Evolutionary conservation across 1,139 yeast species (phyloP).

Genomic region (Geotrichum candidum): DNA sequence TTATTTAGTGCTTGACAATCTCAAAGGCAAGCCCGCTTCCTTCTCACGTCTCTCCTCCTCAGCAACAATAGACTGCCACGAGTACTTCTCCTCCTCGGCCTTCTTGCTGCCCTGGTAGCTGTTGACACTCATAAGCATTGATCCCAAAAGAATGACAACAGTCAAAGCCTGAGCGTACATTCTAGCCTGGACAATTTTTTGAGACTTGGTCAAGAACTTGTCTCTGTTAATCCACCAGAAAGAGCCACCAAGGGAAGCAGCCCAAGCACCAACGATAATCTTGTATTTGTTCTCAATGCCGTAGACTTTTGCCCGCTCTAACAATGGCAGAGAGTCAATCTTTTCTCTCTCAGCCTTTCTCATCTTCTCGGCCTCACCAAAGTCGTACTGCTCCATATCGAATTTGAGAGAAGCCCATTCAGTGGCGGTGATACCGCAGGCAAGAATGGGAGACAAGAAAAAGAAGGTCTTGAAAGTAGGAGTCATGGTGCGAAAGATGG

Average conservation of each 20-base stretch:
- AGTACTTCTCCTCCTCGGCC: conserved; percentile 29
- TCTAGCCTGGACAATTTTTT: conserved; percentile 88
- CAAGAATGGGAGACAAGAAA: conserved; percentile 29
- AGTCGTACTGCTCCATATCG: conserved; percentile 24
- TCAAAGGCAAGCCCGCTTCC: conserved; percentile 19
- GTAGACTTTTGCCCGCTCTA: conserved; percentile 14
- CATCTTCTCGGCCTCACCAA: conserved; percentile 16
- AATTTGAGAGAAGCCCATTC: conserved; percentile 34
- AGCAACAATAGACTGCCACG: conserved; percentile 29
- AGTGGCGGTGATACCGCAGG: conserved; percentile 31
- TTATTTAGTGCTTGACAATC: not conserved
- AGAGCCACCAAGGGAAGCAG: conserved; percentile 76
- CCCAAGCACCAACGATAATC: conserved; percentile 77
- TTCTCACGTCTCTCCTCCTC: conserved; percentile 28
- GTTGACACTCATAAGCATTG: conserved; percentile 31
- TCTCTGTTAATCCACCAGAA: conserved; percentile 74
- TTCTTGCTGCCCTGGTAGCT: conserved; percentile 20
- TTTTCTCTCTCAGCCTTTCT: conserved; percentile 14
- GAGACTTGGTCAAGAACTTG: conserved; percentile 69
- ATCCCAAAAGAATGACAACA: conserved; percentile 34
- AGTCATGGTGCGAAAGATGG: conserved; percentile 23
- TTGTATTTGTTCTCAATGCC: conserved; percentile 57
- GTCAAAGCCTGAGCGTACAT: conserved; percentile 84
- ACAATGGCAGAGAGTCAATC: conserved; percentile 8
- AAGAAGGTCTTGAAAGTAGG: conserved; percentile 27